These are phyloP conservation scores for Prunus yedoensis DNA, from an alignment of 331 rosid species.

Conservation along the genomic window DNA sequence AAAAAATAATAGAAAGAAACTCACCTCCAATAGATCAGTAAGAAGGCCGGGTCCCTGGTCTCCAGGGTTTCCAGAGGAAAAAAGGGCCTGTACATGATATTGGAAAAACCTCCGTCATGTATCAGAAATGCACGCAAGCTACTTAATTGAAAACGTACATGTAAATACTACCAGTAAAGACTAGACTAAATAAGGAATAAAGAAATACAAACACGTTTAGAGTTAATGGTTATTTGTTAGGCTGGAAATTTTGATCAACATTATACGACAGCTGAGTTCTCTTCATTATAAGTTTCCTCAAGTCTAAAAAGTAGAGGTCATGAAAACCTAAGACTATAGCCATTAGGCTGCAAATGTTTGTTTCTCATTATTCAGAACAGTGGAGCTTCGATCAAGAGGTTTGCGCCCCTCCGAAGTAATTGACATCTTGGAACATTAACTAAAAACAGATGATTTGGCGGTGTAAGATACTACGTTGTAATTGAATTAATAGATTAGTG, in stretches of 20 bases:
- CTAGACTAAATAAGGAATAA: neutral
- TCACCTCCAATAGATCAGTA: slow-evolving; percentile 81
- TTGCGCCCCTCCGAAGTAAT: too few relatives aligned
- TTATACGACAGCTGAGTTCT: neutral
- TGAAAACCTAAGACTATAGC: neutral
- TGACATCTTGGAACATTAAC: neutral
- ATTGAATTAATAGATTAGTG: too few relatives aligned
- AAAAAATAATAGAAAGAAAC: slow-evolving; percentile 15
- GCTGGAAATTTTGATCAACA: neutral
- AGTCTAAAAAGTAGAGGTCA: neutral
- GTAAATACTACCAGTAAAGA: neutral
- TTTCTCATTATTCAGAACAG: too few relatives aligned
- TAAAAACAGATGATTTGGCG: neutral
- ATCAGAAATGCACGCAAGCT: neutral
- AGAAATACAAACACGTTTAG: neutral
- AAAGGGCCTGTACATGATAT: slow-evolving; percentile 54
- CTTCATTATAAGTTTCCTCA: neutral
- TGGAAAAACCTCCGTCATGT: slow-evolving; percentile 8
- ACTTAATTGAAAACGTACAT: neutral
- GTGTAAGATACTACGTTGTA: neutral
- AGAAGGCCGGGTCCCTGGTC: slow-evolving; percentile 53
- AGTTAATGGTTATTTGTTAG: neutral
- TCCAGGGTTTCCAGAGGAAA: slow-evolving; percentile 60
- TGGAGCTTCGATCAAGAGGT: too few relatives aligned
- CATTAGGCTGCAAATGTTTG: too few relatives aligned